Base-by-base conservation (phyloP, 2,329 filamentous ascomycete genomes). In the Hawksworthiomyces lignivorus region DNA sequence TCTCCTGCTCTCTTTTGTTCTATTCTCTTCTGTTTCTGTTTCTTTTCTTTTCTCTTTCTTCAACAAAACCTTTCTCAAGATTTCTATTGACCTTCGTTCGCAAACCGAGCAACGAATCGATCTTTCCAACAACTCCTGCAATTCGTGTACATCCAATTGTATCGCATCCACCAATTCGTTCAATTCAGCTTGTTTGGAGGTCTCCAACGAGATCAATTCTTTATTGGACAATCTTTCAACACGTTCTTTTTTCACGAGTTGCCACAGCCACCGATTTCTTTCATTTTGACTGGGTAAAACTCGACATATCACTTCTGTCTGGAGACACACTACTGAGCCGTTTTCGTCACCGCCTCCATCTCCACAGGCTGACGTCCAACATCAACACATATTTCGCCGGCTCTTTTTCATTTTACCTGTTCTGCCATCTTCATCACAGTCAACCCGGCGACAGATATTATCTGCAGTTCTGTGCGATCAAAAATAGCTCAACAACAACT, bases 261-360 rank as follows among this genome's bases (percentile, higher is more conserved):
- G 37, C 42, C 37, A 44, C 37, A 35, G 33, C 41, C n/a, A 36
- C 26, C 22, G 24, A 15, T 26, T 17, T 29, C 38, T 11, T n/a
- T 22, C n/a, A n/a, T 24, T 39, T 30, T 31, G 2, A 44, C 36
- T 44, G 36, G 30, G 20, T 22, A 18, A 19, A 44, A n/a, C 32
- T 26, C 34, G 26, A 39, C 42, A 19, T 39, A 39, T 36, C 17
- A 24, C 26, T 30, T n/a, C n/a, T n/a, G n/a, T n/a, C n/a, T n/a
- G 21, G 31, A 35, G 15, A 39, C 39, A 30, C 26, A 35, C 7
- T 18, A 35, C 31, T 12, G 26, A 15, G 31, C 22, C 12, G 21
- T 28, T 39, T 29, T 29, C 30, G 37, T 39, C 29, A 39, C 37
- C 37, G 37, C 37, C 29, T 26, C 18, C n/a, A n/a, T n/a, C n/a